Evolutionary conservation across 176 grass and related monocot genomes (phyloP).

Genomic region (Pontederia crassipes): DNA sequence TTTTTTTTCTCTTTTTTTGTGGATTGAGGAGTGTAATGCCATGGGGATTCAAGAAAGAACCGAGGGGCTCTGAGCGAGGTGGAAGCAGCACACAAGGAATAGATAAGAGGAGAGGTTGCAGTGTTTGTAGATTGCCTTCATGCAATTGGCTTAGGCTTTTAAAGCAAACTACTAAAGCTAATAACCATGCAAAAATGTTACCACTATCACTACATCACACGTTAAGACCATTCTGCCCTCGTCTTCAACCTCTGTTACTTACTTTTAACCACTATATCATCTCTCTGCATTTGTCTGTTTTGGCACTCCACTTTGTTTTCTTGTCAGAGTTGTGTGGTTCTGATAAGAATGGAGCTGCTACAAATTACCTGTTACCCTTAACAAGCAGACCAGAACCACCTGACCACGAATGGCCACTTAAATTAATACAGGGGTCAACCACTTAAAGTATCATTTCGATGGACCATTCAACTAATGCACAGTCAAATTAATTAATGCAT

Average conservation of each 20-base stretch:
- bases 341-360: not conserved
- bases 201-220: no score
- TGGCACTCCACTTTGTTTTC: no score
- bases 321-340: not conserved
- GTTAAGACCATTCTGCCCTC: no score
- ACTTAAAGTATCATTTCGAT: not conserved
- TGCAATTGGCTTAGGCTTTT: no score
- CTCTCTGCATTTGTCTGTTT: not conserved
- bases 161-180: no score
- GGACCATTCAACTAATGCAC: not conserved
- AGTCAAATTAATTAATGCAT: not conserved
- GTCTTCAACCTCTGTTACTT: no score
- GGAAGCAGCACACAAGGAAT: no score
- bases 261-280: not conserved
- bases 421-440: conserved; percentile 1
- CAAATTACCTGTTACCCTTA: not conserved
- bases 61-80: no score
- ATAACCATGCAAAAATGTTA: no score
- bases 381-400: conserved; percentile 1
- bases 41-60: not conserved
- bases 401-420: not conserved
- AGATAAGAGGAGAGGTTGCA: no score
- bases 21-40: not conserved
- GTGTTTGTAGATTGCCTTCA: no score
- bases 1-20: no score